Base-by-base conservation (phyloP, 176 grass and related monocot genomes). In the Oryza glaberrima region DNA sequence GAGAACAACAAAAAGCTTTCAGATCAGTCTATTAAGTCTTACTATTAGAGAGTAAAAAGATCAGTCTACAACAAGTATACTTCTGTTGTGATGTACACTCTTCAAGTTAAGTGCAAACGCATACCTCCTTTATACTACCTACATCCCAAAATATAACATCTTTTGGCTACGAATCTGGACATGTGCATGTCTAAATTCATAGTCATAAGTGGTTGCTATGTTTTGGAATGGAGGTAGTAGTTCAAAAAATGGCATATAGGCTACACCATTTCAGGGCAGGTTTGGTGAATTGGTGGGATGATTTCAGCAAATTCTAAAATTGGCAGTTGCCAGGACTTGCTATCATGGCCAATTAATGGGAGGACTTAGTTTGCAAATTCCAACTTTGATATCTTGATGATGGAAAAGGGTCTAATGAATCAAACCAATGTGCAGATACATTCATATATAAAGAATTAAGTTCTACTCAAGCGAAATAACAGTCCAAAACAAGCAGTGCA, bases 1-100 rank as follows among this genome's bases (percentile, higher is more conserved):
- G 48, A 23, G 19, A 77, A 40, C 6, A 82, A 9, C 34, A 40
- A 82, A 30, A 82, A 69, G 20, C 6, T 82, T 41, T 73, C 12
- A 73, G 9, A 35, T 51, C 9, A 38, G 12, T 30, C 69, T 65
- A 19, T 12, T 6, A 54, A n/a, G 19, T 60, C 19, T 60, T 60
- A 41, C 40, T 41, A 16, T 19, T 16, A 56, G 0, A 56, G 13
- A 56, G 20, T 49, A 56, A 19, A 13, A 9, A 16, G 51, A 16
- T 19, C 16, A 54, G 51, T 56, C 14, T 6, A 56, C 20, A 54
- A 56, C 52, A 58, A 8, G 54, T 58, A 32, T 1, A 32, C 30
- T 32, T 32, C 19, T 19, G 51, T 17, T 54, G 5, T 54, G 51
- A 17, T 56, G 51, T 52, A 17, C 49, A 52, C 49, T 52, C 14